phyloP scores from a whole-genome alignment of 805 yeast species.

The Yamadazyma philogaea region DNA sequence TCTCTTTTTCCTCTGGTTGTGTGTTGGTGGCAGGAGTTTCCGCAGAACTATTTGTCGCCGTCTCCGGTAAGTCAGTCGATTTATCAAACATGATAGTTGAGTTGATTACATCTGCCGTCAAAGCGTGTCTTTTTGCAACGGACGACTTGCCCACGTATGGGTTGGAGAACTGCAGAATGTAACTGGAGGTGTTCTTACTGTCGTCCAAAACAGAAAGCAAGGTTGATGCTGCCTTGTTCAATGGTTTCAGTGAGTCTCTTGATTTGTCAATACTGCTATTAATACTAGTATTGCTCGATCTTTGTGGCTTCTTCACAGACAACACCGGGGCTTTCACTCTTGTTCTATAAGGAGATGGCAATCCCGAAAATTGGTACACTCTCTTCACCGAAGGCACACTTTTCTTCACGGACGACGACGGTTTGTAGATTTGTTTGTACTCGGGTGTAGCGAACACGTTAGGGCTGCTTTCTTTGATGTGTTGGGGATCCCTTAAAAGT shows the following conservation, averaged over 20 bases:
- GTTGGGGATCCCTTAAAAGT: slow-evolving; percentile 19
- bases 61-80: slow-evolving; percentile 12
- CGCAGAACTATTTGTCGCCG: slow-evolving; percentile 12
- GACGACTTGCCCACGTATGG: slow-evolving; percentile 16
- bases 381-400: slow-evolving; percentile 35
- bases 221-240: slow-evolving; percentile 32
- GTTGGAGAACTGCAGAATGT: slow-evolving; percentile 32
- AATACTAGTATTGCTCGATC: background rate
- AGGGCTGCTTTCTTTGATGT: slow-evolving; percentile 17
- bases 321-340: slow-evolving; percentile 30
- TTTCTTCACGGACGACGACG: slow-evolving; percentile 12
- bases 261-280: slow-evolving; percentile 1
- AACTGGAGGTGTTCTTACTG: slow-evolving; percentile 6
- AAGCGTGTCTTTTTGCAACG: slow-evolving; percentile 7
- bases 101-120: slow-evolving; percentile 36
- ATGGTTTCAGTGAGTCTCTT: slow-evolving; percentile 8
- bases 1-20: background rate
- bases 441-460: slow-evolving; percentile 28
- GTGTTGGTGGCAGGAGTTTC: slow-evolving; percentile 12
- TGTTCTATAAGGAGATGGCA: slow-evolving; percentile 44
- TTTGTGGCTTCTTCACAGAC: background rate
- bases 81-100: slow-evolving; percentile 35
- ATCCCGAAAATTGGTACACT: slow-evolving; percentile 44
- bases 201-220: slow-evolving; percentile 36
- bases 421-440: slow-evolving; percentile 36